These are phyloP conservation scores for Zygosaccharomyces gambellarensis DNA, from an alignment of 805 yeast genomes.

Conservation along the genomic window DNA sequence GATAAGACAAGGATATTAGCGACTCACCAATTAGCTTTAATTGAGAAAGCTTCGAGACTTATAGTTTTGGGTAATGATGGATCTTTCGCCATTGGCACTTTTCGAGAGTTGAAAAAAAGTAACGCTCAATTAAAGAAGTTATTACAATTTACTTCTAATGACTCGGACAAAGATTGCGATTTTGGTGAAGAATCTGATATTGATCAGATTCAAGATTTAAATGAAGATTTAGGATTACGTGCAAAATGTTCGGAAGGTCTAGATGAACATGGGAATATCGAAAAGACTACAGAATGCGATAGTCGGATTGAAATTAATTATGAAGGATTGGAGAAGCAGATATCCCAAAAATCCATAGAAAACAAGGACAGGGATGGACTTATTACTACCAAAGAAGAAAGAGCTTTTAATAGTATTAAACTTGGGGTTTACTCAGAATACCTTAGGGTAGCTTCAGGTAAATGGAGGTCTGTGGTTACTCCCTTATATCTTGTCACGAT, in stretches of 20 bases:
- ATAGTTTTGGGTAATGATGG: slow-evolving; percentile 61
- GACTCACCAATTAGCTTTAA: slow-evolving; percentile 75
- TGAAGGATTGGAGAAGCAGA: slow-evolving; percentile 17
- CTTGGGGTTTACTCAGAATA: slow-evolving; percentile 48
- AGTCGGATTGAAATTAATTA: slow-evolving; percentile 14
- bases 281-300: not conserved
- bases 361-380: slow-evolving; percentile 31
- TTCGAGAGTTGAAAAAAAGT: slow-evolving; percentile 44
- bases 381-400: slow-evolving; percentile 47
- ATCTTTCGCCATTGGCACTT: slow-evolving; percentile 59
- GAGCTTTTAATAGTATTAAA: slow-evolving; percentile 53
- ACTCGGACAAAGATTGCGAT: not conserved
- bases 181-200: slow-evolving; percentile 32
- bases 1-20: slow-evolving; percentile 68
- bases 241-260: slow-evolving; percentile 5
- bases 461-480: slow-evolving; percentile 23
- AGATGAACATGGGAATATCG: slow-evolving; percentile 6
- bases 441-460: slow-evolving; percentile 52
- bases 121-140: slow-evolving; percentile 48
- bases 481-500: slow-evolving; percentile 26
- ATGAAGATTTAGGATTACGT: slow-evolving; percentile 27
- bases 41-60: slow-evolving; percentile 64
- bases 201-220: slow-evolving; percentile 28
- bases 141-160: slow-evolving; percentile 43
- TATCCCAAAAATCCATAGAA: slow-evolving; percentile 16